Base-by-base conservation (phyloP, 352 stramenopile genomes). In the Phytophthora pini region DNA sequence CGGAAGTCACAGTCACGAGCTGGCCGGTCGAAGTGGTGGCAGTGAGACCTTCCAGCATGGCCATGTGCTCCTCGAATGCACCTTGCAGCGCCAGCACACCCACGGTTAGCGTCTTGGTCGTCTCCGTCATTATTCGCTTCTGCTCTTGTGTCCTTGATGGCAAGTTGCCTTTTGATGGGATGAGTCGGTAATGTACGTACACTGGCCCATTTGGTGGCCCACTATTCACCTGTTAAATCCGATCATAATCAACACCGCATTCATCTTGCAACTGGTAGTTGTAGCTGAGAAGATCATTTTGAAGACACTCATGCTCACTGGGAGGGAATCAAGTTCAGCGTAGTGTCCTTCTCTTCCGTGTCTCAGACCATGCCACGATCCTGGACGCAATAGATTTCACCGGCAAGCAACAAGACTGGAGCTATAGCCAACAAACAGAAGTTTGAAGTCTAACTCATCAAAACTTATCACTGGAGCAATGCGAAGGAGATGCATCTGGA, bases 1-100 rank as follows among this genome's bases (percentile, higher is more conserved):
- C 78, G 11, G 80, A 70, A 32, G 60, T 68, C 32, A 91, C 84
- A 1, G 24, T n/a, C 31, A 92, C 70, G 5, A 24, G 10, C 32
- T 79, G 61, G 0, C 76, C 74, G 4, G 62, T 46, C 1, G 59
- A 60, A 31, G 50, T 54, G 3, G 38, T 58, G 22, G 65, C 55
- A 38, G 61, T 39, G 22, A 93, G 62, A 24, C 77, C 74, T 50
- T 91, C 72, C 22, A 97, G 79, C 79, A 94, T 91, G 40, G 86
- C 74, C 26, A 97, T 92, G 65, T 98, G 93, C 78, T 98, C 92
- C 67, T 92, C 76, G 61, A 98, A 98, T 10, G 93, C 90, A 50
- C 93, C 93, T 61, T 98, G 92, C 55, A 98, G 74, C 65, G 91
- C 91, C 61, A 97, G 70, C 29, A 97, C 89, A 31, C 90, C 91